phyloP scores from a whole-genome alignment of 495 filamentous ascomycete genomes.

The Hyaloscypha variabilis region DNA sequence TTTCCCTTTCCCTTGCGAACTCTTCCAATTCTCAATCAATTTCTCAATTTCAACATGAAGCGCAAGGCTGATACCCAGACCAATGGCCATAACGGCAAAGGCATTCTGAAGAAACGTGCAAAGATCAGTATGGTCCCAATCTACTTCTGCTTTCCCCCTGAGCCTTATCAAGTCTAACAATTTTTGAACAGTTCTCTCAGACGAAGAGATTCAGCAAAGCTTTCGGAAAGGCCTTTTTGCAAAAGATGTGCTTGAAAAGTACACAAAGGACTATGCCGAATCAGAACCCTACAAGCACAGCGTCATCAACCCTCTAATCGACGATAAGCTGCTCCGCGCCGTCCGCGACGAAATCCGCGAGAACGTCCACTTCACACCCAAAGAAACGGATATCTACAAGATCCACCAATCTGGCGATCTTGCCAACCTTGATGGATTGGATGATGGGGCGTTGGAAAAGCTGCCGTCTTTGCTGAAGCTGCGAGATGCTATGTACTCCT shows the following conservation, averaged over 20 bases:
- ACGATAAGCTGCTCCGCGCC: slow-evolving; percentile 75
- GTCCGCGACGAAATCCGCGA: slow-evolving; percentile 88
- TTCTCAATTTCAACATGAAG: slow-evolving; percentile 27
- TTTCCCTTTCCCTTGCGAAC: slow-evolving; percentile 8
- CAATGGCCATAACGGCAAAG: slow-evolving; percentile 26
- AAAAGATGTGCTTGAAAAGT: slow-evolving; percentile 62
- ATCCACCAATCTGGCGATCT: slow-evolving; percentile 98
- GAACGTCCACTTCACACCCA: slow-evolving; percentile 92
- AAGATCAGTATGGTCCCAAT: slow-evolving; percentile 30
- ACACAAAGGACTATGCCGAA: slow-evolving; percentile 68
- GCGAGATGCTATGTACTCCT: slow-evolving; percentile 90
- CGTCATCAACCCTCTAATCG: slow-evolving; percentile 80
- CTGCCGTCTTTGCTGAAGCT: slow-evolving; percentile 85
- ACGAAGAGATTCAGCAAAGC: slow-evolving; percentile 32
- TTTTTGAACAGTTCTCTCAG: slow-evolving; percentile 26
- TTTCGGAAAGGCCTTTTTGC: slow-evolving; percentile 84
- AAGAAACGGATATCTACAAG: slow-evolving; percentile 99
- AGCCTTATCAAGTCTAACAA: background rate
- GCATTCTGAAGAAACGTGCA: slow-evolving; percentile 31
- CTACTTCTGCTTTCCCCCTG: background rate
- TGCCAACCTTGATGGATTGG: slow-evolving; percentile 92
- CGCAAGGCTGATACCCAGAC: slow-evolving; percentile 30
- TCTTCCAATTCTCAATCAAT: background rate
- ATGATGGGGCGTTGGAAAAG: slow-evolving; percentile 76
- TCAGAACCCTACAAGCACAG: slow-evolving; percentile 89